Evolutionary conservation across 805 yeast genomes (phyloP).

Genomic region (Wickerhamomyces kurtzmanii): DNA sequence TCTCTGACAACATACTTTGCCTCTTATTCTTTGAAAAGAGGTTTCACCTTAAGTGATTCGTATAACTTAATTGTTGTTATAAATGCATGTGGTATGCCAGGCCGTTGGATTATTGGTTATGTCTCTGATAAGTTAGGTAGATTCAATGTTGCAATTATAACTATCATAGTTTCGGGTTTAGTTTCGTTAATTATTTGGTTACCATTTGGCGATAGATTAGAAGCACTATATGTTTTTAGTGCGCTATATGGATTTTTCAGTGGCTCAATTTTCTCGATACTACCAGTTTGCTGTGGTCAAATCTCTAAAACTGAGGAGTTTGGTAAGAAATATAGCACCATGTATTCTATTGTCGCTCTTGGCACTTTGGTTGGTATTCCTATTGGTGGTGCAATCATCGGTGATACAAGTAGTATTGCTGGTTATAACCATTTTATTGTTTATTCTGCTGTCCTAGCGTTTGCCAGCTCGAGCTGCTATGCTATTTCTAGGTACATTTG

Average conservation of each 20-base stretch:
- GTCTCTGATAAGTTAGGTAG: slow-evolving; percentile 39
- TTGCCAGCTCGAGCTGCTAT: not conserved
- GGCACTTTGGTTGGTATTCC: slow-evolving; percentile 40
- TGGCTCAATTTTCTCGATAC: slow-evolving; percentile 42
- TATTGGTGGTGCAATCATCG: slow-evolving; percentile 38
- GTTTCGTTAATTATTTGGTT: slow-evolving; percentile 30
- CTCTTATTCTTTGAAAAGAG: slow-evolving; percentile 38
- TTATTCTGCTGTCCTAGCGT: not conserved
- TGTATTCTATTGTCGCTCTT: slow-evolving; percentile 49
- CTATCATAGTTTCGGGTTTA: slow-evolving; percentile 20
- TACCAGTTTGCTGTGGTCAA: slow-evolving; percentile 52
- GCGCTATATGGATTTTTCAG: slow-evolving; percentile 41
- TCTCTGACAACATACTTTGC: slow-evolving; percentile 39
- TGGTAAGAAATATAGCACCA: slow-evolving; percentile 45
- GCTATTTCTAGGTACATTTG: not conserved
- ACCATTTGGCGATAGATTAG: slow-evolving; percentile 25
- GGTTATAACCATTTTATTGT: slow-evolving; percentile 1
- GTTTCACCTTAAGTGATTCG: slow-evolving; percentile 27
- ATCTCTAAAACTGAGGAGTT: slow-evolving; percentile 42
- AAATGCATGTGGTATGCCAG: slow-evolving; percentile 29
- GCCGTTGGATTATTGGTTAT: slow-evolving; percentile 31
- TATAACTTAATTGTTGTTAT: slow-evolving; percentile 36
- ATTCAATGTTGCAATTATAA: slow-evolving; percentile 39
- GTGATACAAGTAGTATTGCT: slow-evolving; percentile 15
- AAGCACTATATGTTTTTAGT: slow-evolving; percentile 31